These are phyloP conservation scores for Fragaria iinumae DNA, from an alignment of 306 rosid species.

Conservation along the genomic window DNA sequence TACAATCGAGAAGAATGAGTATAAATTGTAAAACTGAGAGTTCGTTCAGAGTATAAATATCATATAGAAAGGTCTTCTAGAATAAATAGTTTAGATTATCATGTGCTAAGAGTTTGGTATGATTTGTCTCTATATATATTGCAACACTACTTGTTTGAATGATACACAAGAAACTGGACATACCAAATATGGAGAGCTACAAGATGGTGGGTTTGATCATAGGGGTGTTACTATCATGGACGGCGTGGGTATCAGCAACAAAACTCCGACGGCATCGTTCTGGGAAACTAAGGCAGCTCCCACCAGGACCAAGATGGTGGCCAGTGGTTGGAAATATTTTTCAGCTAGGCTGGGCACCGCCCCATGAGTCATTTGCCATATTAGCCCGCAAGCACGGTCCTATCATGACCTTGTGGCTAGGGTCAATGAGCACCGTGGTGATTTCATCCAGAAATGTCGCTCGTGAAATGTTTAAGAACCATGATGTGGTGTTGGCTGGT, in stretches of 20 bases:
- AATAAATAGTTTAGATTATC: background rate
- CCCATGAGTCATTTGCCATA: slow-evolving; percentile 61
- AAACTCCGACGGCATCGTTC: slow-evolving; percentile 15
- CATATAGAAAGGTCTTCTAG: too few relatives aligned
- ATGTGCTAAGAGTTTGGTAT: background rate
- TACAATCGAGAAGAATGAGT: too few relatives aligned
- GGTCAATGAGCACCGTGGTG: slow-evolving; percentile 82
- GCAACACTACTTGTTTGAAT: background rate
- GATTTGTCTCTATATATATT: slow-evolving; percentile 1
- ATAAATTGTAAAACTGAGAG: too few relatives aligned
- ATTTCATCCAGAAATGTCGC: slow-evolving; percentile 58
- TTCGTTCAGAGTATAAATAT: too few relatives aligned
- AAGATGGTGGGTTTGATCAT: slow-evolving; percentile 22
- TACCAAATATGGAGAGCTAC: slow-evolving; percentile 32
- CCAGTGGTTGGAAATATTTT: slow-evolving; percentile 76
- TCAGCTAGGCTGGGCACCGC: slow-evolving; percentile 57
- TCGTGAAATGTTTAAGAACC: slow-evolving; percentile 61
- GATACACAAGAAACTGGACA: background rate
- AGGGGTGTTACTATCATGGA: slow-evolving; percentile 29
- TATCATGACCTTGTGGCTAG: slow-evolving; percentile 75
- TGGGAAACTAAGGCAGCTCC: slow-evolving; percentile 39
- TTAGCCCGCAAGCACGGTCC: slow-evolving; percentile 65
- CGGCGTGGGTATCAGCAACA: slow-evolving; percentile 14
- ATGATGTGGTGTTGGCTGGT: slow-evolving; percentile 61
- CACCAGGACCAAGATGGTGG: slow-evolving; percentile 79